Conservation (phyloP, 2,329 filamentous ascomycete species). For the Talaromyces amestolkiae region DNA sequence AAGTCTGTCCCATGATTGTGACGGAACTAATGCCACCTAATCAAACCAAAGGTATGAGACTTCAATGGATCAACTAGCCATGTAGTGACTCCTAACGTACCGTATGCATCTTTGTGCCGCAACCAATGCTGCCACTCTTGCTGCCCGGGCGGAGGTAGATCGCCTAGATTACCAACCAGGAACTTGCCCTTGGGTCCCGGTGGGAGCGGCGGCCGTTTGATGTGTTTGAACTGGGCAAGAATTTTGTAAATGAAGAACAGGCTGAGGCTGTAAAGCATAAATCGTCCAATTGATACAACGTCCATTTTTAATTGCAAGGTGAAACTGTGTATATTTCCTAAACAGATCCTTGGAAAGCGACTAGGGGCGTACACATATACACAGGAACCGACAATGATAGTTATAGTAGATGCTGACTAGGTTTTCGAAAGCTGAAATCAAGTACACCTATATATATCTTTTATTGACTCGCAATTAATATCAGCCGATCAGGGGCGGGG, state of each 20-base stretch:
- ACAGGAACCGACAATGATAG: background rate
- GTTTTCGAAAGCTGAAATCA: background rate
- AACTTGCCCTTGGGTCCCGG: constrained; percentile 52
- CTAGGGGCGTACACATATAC: background rate
- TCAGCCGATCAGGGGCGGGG: constrained; percentile 3
- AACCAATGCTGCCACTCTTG: constrained; percentile 47
- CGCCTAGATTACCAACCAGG: constrained; percentile 51
- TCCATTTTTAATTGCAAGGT: constrained; percentile 5
- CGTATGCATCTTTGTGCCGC: constrained; percentile 44
- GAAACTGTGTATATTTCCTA: background rate
- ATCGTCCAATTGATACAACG: background rate
- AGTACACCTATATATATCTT: background rate
- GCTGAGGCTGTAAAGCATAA: constrained; percentile 7
- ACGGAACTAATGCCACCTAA: constrained; percentile 40
- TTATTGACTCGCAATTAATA: background rate
- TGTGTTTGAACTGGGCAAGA: constrained; percentile 13
- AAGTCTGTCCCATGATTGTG: constrained; percentile 36
- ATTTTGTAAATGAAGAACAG: constrained; percentile 15
- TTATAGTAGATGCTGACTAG: background rate
- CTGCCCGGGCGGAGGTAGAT: constrained; percentile 44
- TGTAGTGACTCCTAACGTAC: constrained; percentile 20
- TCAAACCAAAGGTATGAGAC: constrained; percentile 24
- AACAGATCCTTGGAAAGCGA: background rate
- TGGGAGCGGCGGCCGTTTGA: constrained; percentile 29
- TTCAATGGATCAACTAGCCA: background rate